These are phyloP conservation scores for Cynara cardunculus DNA, from an alignment of 129 eudicot genomes.

Conservation along the genomic window DNA sequence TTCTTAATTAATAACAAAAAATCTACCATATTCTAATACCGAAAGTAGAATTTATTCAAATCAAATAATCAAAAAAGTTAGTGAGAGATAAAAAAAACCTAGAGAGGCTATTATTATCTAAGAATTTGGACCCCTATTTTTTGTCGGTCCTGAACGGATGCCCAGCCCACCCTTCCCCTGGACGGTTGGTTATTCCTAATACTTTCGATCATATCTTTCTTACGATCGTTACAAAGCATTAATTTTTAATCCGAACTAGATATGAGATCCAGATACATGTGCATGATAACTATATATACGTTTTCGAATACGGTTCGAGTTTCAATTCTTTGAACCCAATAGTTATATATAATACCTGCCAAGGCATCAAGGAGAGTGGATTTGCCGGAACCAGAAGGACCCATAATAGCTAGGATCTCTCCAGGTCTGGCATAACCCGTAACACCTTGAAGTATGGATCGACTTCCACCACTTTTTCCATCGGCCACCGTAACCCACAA, in stretches of 20 bases:
- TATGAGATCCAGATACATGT: neutral
- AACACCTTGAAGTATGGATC: constrained; percentile 39
- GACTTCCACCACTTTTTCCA: constrained; percentile 23
- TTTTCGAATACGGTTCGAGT: neutral
- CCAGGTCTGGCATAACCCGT: constrained; percentile 52
- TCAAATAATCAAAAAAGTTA: too few relatives aligned
- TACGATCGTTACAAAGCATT: neutral
- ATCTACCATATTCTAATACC: too few relatives aligned
- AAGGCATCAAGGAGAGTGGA: constrained; percentile 61
- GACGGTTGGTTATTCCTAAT: neutral
- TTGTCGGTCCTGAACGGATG: too few relatives aligned
- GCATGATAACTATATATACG: neutral
- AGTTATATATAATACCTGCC: constrained; percentile 39
- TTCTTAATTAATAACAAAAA: too few relatives aligned
- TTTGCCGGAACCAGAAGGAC: constrained; percentile 65
- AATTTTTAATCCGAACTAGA: neutral
- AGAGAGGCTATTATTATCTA: too few relatives aligned
- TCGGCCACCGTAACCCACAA: constrained; percentile 44
- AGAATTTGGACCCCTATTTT: too few relatives aligned
- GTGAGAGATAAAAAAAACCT: too few relatives aligned
- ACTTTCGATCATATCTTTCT: neutral
- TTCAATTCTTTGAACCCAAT: neutral
- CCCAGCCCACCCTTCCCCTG: too few relatives aligned
- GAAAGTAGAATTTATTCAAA: too few relatives aligned
- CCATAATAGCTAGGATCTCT: constrained; percentile 60